Evolutionary conservation across 176 grass and related monocot species (phyloP).

Genomic region (Aegilops bicornis): DNA sequence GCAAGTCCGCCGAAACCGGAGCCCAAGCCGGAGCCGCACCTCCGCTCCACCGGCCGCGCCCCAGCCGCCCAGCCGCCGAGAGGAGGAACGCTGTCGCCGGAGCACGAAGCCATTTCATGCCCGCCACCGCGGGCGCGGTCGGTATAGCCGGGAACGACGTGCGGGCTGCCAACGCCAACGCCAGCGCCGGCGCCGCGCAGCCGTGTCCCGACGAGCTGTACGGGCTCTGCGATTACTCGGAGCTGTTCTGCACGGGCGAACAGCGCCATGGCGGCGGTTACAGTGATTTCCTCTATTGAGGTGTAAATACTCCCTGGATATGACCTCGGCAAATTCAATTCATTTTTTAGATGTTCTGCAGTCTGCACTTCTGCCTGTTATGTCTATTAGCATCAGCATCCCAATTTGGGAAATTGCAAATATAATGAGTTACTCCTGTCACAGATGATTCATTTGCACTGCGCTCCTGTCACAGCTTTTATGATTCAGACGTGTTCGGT

Average conservation of each 20-base stretch:
- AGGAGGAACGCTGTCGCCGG: neutral
- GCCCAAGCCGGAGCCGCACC: too few relatives aligned
- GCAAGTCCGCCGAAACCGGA: neutral
- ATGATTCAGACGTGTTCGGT: too few relatives aligned
- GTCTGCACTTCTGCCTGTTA: too few relatives aligned
- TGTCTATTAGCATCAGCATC: too few relatives aligned
- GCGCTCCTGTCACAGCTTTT: too few relatives aligned
- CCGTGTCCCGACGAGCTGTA: neutral
- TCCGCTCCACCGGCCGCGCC: neutral
- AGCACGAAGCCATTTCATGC: neutral
- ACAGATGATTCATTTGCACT: too few relatives aligned
- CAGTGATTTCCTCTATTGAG: neutral
- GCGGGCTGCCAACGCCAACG: neutral
- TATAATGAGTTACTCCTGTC: too few relatives aligned
- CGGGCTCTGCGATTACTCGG: neutral
- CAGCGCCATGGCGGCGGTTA: neutral
- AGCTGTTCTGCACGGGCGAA: neutral
- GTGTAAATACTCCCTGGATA: neutral
- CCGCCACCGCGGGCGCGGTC: neutral
- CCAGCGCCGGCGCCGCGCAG: neutral
- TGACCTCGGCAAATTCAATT: too few relatives aligned
- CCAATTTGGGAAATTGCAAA: too few relatives aligned
- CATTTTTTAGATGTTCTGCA: too few relatives aligned
- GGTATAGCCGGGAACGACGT: neutral
- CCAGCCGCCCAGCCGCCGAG: neutral